phyloP scores from a whole-genome alignment of 2,329 filamentous ascomycete genomes.

The Verticillium alfalfae region DNA sequence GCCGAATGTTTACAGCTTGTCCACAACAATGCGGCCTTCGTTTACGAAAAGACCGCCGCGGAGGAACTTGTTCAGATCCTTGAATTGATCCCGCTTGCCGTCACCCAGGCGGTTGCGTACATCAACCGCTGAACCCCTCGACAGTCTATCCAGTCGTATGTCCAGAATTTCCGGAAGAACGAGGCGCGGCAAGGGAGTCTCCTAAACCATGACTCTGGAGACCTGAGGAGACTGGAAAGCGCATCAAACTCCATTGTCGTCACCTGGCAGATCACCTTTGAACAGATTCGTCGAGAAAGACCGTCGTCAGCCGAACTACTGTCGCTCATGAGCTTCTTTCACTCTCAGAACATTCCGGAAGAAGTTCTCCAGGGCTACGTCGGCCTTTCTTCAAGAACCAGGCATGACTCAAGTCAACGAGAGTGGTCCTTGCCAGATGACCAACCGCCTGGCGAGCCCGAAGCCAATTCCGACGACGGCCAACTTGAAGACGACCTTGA shows the following conservation, averaged over 20 bases:
- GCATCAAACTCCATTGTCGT: constrained; percentile 16
- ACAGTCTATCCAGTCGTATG: constrained; percentile 20
- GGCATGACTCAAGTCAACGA: too few relatives aligned
- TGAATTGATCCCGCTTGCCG: constrained; percentile 22
- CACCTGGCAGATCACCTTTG: constrained; percentile 20
- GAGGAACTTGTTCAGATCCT: constrained; percentile 6
- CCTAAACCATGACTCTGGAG: constrained; percentile 7
- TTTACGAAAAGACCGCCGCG: not conserved
- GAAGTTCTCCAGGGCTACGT: too few relatives aligned
- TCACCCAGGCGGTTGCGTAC: constrained; percentile 21
- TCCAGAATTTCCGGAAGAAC: constrained; percentile 19
- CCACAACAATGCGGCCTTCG: not conserved
- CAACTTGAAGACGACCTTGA: constrained; percentile 23
- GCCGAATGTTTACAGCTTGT: not conserved
- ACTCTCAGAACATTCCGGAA: constrained; percentile 33
- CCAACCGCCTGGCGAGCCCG: too few relatives aligned
- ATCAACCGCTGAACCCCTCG: constrained; percentile 15
- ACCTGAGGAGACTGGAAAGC: not conserved
- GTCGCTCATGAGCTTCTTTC: constrained; percentile 39
- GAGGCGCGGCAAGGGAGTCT: constrained; percentile 18
- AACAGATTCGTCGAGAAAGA: constrained; percentile 22
- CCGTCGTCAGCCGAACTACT: constrained; percentile 32
- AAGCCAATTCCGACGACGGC: not conserved
- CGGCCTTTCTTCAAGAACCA: too few relatives aligned
- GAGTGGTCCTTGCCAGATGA: too few relatives aligned